These are phyloP conservation scores for Sclerotiophoma versabilis DNA, from an alignment of 2,329 filamentous ascomycete species.

Conservation along the genomic window DNA sequence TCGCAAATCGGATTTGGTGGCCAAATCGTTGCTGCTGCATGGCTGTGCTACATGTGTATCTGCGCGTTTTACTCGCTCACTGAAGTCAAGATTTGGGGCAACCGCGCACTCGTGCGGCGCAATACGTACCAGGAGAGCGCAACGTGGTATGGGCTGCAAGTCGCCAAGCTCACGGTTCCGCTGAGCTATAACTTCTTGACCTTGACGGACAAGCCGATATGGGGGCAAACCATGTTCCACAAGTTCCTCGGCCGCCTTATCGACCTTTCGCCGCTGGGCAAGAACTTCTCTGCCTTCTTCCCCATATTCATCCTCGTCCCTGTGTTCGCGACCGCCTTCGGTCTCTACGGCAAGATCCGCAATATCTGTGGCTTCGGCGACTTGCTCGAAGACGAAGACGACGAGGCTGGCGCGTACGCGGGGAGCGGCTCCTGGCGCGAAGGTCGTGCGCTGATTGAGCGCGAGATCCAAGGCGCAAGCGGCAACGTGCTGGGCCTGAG, in stretches of 20 bases:
- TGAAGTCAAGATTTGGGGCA: constrained; percentile 97
- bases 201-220: constrained; percentile 77
- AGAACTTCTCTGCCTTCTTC: constrained; percentile 87
- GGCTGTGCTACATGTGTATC: constrained; percentile 96
- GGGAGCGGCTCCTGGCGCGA: constrained; percentile 90
- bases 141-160: constrained; percentile 93
- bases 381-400: constrained; percentile 75
- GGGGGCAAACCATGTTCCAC: constrained; percentile 83
- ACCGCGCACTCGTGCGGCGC: constrained; percentile 84
- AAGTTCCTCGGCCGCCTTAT: constrained; percentile 83
- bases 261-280: constrained; percentile 80
- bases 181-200: constrained; percentile 97
- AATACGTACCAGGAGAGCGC: constrained; percentile 94
- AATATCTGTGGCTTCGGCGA: constrained; percentile 80
- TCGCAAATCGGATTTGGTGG: constrained; percentile 85
- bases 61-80: constrained; percentile 87
- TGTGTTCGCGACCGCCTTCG: constrained; percentile 84
- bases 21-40: constrained; percentile 81
- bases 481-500: constrained; percentile 44
- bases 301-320: constrained; percentile 87
- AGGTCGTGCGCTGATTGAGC: constrained; percentile 86
- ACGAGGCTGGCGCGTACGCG: constrained; percentile 65
- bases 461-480: constrained; percentile 66
- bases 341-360: constrained; percentile 83
- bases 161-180: constrained; percentile 90